Conservation (phyloP, 352 stramenopile species). For the Pythium brassicae region DNA sequence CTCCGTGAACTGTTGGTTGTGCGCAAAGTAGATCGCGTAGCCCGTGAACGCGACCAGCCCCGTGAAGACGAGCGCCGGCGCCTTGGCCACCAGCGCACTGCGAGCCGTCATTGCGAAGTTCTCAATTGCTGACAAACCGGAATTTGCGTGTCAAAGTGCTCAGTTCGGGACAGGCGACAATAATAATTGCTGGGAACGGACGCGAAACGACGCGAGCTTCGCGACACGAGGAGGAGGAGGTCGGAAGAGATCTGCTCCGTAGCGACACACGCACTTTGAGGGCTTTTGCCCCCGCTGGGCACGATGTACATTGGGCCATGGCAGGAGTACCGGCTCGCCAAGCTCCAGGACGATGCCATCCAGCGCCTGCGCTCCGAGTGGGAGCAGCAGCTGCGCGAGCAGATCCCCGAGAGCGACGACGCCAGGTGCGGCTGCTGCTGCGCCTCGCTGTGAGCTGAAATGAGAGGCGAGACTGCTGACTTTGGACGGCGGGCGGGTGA, state of each 20-base stretch:
- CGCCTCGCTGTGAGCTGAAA: background rate
- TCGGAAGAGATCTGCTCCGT: too few relatives aligned
- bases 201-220: too few relatives aligned
- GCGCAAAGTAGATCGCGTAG: slow-evolving; percentile 77
- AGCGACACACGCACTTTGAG: too few relatives aligned
- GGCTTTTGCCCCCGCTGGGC: too few relatives aligned
- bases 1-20: slow-evolving; percentile 66
- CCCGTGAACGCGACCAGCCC: slow-evolving; percentile 31
- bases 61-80: slow-evolving; percentile 42
- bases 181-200: too few relatives aligned
- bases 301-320: slow-evolving; percentile 82
- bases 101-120: slow-evolving; percentile 5
- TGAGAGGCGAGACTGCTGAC: too few relatives aligned
- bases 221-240: too few relatives aligned
- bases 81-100: slow-evolving; percentile 28
- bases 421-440: slow-evolving; percentile 16
- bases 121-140: background rate
- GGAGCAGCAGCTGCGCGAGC: slow-evolving; percentile 49
- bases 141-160: background rate
- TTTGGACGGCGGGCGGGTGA: background rate
- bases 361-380: slow-evolving; percentile 62
- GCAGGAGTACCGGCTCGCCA: slow-evolving; percentile 82
- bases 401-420: slow-evolving; percentile 47
- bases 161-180: background rate
- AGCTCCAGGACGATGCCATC: slow-evolving; percentile 78